Evolutionary conservation across 208 protist species (phyloP).

Genomic region (Lotmaria passim): DNA sequence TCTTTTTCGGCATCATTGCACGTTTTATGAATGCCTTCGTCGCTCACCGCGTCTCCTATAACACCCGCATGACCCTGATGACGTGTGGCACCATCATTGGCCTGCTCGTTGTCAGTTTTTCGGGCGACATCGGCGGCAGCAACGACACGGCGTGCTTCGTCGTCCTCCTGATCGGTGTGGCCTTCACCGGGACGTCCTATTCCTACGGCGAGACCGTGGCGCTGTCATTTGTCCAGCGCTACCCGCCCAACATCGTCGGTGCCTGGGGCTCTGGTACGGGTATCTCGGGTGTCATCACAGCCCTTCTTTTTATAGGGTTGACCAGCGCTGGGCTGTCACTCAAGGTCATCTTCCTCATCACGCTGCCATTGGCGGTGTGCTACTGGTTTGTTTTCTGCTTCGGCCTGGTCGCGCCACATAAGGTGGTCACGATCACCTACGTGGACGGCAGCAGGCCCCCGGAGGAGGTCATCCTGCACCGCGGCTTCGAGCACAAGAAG

Average conservation of each 20-base stretch:
- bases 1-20: conserved; percentile 85
- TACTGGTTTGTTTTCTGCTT: conserved; percentile 83
- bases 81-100: conserved; percentile 55
- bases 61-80: conserved; percentile 74
- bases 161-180: conserved; percentile 75
- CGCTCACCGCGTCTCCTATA: conserved; percentile 65
- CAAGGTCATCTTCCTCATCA: conserved; percentile 71
- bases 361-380: conserved; percentile 55
- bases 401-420: conserved; percentile 61
- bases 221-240: conserved; percentile 81
- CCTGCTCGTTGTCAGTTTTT: conserved; percentile 78
- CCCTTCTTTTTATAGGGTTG: conserved; percentile 79
- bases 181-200: conserved; percentile 59
- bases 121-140: conserved; percentile 47
- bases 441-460: conserved; percentile 6
- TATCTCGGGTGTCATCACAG: conserved; percentile 81
- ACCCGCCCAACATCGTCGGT: conserved; percentile 77
- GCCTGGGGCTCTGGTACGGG: conserved; percentile 90
- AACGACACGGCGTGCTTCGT: conserved; percentile 62
- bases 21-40: conserved; percentile 81
- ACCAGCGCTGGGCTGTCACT: conserved; percentile 52
- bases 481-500: conserved; percentile 42
- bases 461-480: conserved; percentile 36
- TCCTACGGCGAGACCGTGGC: conserved; percentile 85
- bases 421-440: conserved; percentile 38